These are phyloP conservation scores for Colletotrichum sp. DNA, from an alignment of 2,329 filamentous ascomycete species.

Conservation along the genomic window DNA sequence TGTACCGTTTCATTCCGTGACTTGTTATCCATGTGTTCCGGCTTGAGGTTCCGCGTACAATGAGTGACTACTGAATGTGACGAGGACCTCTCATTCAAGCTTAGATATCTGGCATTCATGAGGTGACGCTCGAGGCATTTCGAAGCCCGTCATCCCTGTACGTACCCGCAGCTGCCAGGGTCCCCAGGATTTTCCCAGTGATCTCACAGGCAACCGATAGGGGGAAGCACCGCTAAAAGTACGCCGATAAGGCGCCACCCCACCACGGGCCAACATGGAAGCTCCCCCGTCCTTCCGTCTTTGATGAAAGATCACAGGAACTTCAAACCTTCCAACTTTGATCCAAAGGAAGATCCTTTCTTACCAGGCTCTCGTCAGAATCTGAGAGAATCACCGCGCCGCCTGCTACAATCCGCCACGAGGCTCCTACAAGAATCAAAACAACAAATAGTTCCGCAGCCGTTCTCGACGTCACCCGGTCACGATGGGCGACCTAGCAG, in stretches of 20 bases:
- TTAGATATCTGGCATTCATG: neutral
- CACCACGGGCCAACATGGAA: neutral
- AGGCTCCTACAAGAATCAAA: neutral
- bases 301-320: neutral
- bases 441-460: accelerated
- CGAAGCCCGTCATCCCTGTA: neutral
- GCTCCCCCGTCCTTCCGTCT: neutral
- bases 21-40: neutral
- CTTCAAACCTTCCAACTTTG: neutral
- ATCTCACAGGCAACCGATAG: constrained; percentile 21
- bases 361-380: neutral
- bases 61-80: neutral
- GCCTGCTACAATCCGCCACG: accelerated
- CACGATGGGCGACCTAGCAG: constrained; percentile 71
- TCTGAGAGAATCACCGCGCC: neutral
- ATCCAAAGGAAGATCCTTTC: neutral
- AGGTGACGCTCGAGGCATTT: neutral
- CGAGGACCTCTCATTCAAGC: neutral
- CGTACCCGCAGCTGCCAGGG: neutral
- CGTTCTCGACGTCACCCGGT: neutral
- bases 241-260: constrained; percentile 4
- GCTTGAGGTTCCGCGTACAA: accelerated
- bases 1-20: neutral
- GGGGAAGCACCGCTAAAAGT: neutral
- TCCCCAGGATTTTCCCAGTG: neutral